phyloP scores from a whole-genome alignment of 495 filamentous ascomycete genomes.

The Sporormia fimetaria region DNA sequence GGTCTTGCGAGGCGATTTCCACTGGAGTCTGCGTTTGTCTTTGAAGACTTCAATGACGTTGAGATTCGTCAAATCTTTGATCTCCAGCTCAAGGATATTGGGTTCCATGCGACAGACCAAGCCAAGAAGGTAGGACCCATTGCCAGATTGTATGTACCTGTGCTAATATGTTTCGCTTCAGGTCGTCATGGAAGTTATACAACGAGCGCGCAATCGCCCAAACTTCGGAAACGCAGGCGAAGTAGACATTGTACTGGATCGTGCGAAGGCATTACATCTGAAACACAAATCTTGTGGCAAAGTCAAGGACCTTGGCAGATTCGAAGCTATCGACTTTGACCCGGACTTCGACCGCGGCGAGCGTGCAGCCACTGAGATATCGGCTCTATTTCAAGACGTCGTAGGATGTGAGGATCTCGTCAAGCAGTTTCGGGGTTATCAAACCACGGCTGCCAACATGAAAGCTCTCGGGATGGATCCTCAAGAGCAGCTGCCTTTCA shows the following conservation, averaged over 20 bases:
- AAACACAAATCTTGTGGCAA: conserved; percentile 32
- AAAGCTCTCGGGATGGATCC: conserved; percentile 45
- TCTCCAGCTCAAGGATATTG: conserved; percentile 42
- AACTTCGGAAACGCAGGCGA: conserved; percentile 54
- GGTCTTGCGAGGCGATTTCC: conserved; percentile 61
- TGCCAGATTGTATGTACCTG: no score
- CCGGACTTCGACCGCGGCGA: conserved; percentile 48
- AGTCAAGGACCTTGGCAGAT: conserved; percentile 10
- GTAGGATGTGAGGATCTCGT: conserved; percentile 57
- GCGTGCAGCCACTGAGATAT: conserved; percentile 40
- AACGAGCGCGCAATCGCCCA: conserved; percentile 42
- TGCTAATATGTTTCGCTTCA: no score
- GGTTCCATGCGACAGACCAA: conserved; percentile 35
- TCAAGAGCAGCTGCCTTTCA: conserved; percentile 45
- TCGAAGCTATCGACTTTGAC: conserved; percentile 61
- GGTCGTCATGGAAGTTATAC: conserved; percentile 43
- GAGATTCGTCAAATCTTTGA: conserved; percentile 50
- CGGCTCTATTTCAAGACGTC: conserved; percentile 50
- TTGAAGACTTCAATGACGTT: conserved; percentile 55
- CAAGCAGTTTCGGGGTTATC: conserved; percentile 47
- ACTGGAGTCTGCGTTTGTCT: conserved; percentile 50
- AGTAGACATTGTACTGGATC: conserved; percentile 53
- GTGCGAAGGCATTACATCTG: conserved; percentile 50
- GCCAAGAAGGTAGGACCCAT: no score
- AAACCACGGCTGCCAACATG: conserved; percentile 42